A percentile compares a stretch with the other conserved stretches of the same genome.
Conservation (phyloP, 352 stramenopile genomes). For the Phytopythium sindhum region DNA sequence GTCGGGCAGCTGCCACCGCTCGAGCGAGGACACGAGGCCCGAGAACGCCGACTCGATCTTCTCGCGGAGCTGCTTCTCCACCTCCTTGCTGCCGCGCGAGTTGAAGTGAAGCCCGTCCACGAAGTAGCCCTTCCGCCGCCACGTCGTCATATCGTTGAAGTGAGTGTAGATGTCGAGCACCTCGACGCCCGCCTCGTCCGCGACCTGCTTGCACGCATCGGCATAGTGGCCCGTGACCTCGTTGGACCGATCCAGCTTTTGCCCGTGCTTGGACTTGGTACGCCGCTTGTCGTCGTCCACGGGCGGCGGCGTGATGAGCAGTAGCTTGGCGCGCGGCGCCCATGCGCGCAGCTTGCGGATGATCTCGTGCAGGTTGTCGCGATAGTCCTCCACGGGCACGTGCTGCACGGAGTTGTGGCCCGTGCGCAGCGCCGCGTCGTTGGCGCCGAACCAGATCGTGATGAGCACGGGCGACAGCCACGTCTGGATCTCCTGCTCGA, state of each 20-base stretch:
- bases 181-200: conserved; percentile 24
- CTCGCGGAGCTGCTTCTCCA: conserved; percentile 19
- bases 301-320: conserved; percentile 32
- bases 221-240: conserved; percentile 43
- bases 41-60: conserved; percentile 30
- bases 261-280: conserved; percentile 8
- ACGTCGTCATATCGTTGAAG: conserved; percentile 37
- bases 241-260: conserved; percentile 38
- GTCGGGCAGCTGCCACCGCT: conserved; percentile 39
- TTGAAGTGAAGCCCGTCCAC: conserved; percentile 59
- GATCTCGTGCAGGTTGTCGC: conserved; percentile 34
- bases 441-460: conserved; percentile 52
- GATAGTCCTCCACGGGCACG: conserved; percentile 43
- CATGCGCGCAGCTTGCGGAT: conserved; percentile 12
- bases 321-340: conserved; percentile 19
- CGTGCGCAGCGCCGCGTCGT: conserved; percentile 41
- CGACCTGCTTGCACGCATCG: conserved; percentile 37
- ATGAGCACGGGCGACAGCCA: conserved; percentile 22
- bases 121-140: conserved; percentile 29
- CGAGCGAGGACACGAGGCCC: conserved; percentile 18
- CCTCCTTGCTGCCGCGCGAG: conserved; percentile 39
- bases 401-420: conserved; percentile 30
- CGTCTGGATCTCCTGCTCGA: conserved; percentile 27
- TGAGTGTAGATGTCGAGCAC: conserved; percentile 49
- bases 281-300: conserved; percentile 34